Evolutionary conservation across 225 moss, liverwort and hornwort genomes (phyloP), one percentile per base, ranked within the genome.

Genomic region (Sphagnum tenellum): DNA sequence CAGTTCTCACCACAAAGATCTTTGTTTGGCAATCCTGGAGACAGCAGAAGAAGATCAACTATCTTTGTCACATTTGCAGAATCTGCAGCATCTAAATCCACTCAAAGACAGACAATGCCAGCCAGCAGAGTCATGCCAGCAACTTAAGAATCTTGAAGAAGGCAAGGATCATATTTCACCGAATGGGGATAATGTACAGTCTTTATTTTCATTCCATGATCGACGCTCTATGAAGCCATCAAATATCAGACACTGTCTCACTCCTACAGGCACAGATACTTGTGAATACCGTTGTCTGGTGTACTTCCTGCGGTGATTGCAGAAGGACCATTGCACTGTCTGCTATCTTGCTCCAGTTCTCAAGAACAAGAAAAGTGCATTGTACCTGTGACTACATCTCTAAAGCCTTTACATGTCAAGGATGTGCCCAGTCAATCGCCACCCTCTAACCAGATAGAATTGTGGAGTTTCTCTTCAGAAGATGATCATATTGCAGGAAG

Each of bases 401-500:
- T 63, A 55, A 10, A 55, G 46, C 14, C 0, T 76, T 48, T 49
- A 57, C 50, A 53, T 71, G 63, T 50, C 65, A 47, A 70, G 56
- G 79, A 74, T 62, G 66, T 79, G 74, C 74, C 79, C 55, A 68
- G 11, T 66, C 14, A 67, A 65, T 50, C 72, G 13, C 55, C 62
- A 44, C 14, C 52, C 44, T 13, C 67, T 52, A 59, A 5, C 0
- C 14, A 58, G 47, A 56, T 29, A 10, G 67, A 67, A 29, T 51
- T 49, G 3, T 67, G 83, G 83, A 83, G 83, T 70, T 79, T 83
- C 67, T 79, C 83, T 50, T 83, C 83, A 29, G 79, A 79, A 71
- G 83, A 83, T 53, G 79, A 74, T 67, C 79, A 79, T 77, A 76
- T 79, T 7, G 72, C 83, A 5, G 79, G 79, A 74, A 83, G 83